A percentile compares a stretch with the other conserved stretches of the same genome.
Evolutionary conservation across 2,329 filamentous ascomycete genomes (phyloP).

Genomic region (Phoma herbarum): DNA sequence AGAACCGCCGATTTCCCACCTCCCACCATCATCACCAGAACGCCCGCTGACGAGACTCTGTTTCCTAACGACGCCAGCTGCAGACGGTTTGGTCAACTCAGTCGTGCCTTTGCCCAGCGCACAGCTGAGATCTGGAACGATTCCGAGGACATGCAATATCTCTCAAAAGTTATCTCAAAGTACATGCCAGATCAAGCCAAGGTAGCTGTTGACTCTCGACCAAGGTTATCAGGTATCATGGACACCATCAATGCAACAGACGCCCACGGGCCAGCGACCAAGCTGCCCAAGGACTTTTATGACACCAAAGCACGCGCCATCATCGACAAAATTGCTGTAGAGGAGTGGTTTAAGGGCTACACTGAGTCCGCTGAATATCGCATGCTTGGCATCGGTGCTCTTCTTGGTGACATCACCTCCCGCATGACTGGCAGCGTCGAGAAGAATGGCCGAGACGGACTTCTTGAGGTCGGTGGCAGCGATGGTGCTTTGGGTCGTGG

Average conservation of each 20-base stretch:
- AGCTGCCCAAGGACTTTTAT: slow-evolving; percentile 86
- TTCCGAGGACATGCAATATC: slow-evolving; percentile 81
- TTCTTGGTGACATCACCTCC: slow-evolving; percentile 81
- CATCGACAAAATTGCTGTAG: slow-evolving; percentile 76
- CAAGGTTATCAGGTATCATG: slow-evolving; percentile 88
- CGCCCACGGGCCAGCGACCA: slow-evolving; percentile 82
- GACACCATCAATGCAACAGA: slow-evolving; percentile 90
- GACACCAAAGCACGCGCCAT: slow-evolving; percentile 74
- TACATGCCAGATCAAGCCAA: slow-evolving; percentile 79
- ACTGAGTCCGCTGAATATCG: slow-evolving; percentile 86
- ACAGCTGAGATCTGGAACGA: slow-evolving; percentile 60
- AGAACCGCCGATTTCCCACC: slow-evolving; percentile 54
- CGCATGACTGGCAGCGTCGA: slow-evolving; percentile 55
- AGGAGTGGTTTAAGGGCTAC: slow-evolving; percentile 95
- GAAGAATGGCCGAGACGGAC: slow-evolving; percentile 47
- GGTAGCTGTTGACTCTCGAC: slow-evolving; percentile 84
- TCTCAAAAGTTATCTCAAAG: slow-evolving; percentile 78
- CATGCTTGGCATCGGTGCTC: slow-evolving; percentile 82
- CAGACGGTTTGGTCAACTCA: slow-evolving; percentile 58
- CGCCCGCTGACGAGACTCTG: slow-evolving; percentile 59
- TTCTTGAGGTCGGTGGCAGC: slow-evolving; percentile 52
- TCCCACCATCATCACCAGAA: slow-evolving; percentile 56
- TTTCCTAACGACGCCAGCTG: slow-evolving; percentile 61
- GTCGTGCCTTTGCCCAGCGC: slow-evolving; percentile 58
- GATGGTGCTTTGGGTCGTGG: slow-evolving; percentile 50